Evolutionary conservation across 306 rosid genomes (phyloP).

Genomic region (Medicago truncatula): MtrunA17r5.0-ANR NC_053042.1:26201001-26201500

Average conservation of each 20-base stretch:
- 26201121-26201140: constrained; percentile 70
- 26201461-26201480: constrained; percentile 51
- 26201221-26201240: constrained; percentile 26
- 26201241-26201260: constrained; percentile 29
- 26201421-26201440: constrained; percentile 77
- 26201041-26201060: constrained; percentile 36
- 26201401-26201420: constrained; percentile 62
- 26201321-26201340: constrained; percentile 33
- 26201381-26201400: constrained; percentile 61
- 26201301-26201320: constrained; percentile 13
- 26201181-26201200: constrained; percentile 85
- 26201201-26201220: constrained; percentile 82
- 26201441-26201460: constrained; percentile 65
- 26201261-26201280: constrained; percentile 24
- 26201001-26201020: constrained; percentile 33
- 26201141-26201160: constrained; percentile 67
- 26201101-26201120: constrained; percentile 83
- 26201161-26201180: constrained; percentile 82
- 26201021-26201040: constrained; percentile 5
- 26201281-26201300: constrained; percentile 16
- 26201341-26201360: constrained; percentile 38
- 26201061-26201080: constrained; percentile 83
- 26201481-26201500: constrained; percentile 51
- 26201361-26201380: constrained; percentile 59
- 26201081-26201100: constrained; percentile 89